These are phyloP conservation scores for Apiotrichum siamense DNA, from an alignment of 1,284 basidiomycete genomes.

Conservation along the genomic window DNA sequence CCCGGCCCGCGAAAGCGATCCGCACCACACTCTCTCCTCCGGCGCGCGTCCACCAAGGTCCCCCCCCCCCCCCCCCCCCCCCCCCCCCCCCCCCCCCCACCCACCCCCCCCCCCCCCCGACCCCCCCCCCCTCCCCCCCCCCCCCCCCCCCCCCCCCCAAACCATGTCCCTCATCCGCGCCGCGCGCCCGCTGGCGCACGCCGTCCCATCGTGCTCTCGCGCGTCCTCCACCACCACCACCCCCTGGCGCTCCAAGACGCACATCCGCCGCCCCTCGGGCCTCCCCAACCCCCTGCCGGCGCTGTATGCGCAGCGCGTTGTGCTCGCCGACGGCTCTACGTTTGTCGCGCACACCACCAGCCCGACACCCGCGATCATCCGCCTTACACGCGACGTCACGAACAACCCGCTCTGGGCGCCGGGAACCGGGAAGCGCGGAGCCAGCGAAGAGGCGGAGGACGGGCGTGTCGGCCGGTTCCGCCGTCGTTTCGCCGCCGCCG, in stretches of 20 bases:
- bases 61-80: neutral
- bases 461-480: slow-evolving; percentile 75
- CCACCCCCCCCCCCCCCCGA: too few relatives aligned
- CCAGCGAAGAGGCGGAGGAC: slow-evolving; percentile 62
- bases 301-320: slow-evolving; percentile 72
- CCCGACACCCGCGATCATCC: slow-evolving; percentile 61
- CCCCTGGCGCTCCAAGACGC: slow-evolving; percentile 39
- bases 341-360: slow-evolving; percentile 80
- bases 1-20: too few relatives aligned
- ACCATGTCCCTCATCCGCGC: slow-evolving; percentile 11
- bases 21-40: too few relatives aligned
- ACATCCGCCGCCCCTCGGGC: slow-evolving; percentile 47
- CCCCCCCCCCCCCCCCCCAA: neutral
- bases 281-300: slow-evolving; percentile 75
- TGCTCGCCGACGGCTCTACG: slow-evolving; percentile 77
- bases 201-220: slow-evolving; percentile 21
- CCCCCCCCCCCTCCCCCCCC: too few relatives aligned
- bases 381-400: slow-evolving; percentile 72
- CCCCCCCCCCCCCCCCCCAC: too few relatives aligned
- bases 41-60: too few relatives aligned
- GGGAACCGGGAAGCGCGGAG: slow-evolving; percentile 46
- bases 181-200: slow-evolving; percentile 13
- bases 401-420: slow-evolving; percentile 71
- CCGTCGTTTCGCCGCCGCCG: slow-evolving; percentile 53
- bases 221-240: slow-evolving; percentile 15